Conservation (phyloP, 495 filamentous ascomycete species). For the Podospora appendiculata region DNA sequence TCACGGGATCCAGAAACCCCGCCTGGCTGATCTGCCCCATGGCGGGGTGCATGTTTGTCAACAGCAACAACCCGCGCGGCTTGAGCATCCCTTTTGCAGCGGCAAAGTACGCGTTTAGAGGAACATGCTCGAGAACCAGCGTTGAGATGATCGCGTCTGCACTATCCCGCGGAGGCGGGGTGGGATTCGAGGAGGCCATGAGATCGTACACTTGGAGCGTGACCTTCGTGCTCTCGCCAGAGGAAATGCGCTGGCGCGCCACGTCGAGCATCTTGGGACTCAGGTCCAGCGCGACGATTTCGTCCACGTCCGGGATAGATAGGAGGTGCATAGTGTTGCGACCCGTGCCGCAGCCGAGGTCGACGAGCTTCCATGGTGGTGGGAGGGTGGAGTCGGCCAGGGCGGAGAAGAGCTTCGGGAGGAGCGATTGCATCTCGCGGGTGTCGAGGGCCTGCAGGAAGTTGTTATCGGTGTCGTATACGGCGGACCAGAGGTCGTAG, state of each 20-base stretch:
- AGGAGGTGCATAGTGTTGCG: conserved; percentile 57
- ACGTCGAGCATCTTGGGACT: conserved; percentile 47
- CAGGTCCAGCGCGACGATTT: conserved; percentile 28
- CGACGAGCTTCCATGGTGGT: conserved; percentile 37
- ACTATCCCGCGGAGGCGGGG: background rate
- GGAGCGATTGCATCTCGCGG: conserved; percentile 43
- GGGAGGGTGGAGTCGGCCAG: background rate
- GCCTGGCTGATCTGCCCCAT: conserved; percentile 60
- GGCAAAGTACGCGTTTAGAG: conserved; percentile 48
- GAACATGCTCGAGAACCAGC: conserved; percentile 63
- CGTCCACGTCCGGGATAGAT: conserved; percentile 10
- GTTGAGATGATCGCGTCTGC: conserved; percentile 52
- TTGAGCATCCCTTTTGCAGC: conserved; percentile 39
- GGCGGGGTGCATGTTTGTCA: conserved; percentile 70
- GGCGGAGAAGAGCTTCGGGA: conserved; percentile 37
- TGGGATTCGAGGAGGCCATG: background rate
- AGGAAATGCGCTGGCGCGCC: conserved; percentile 33
- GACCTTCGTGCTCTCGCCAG: background rate
- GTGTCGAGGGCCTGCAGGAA: conserved; percentile 66
- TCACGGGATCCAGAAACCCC: conserved; percentile 53
- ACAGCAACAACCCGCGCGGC: conserved; percentile 45
- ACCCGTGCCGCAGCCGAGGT: conserved; percentile 65
- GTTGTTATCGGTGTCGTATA: conserved; percentile 67
- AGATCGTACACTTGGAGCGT: conserved; percentile 9
- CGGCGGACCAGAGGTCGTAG: conserved; percentile 25